Evolutionary conservation across 495 filamentous ascomycete genomes (phyloP).

Genomic region (Cercophora scortea): DNA sequence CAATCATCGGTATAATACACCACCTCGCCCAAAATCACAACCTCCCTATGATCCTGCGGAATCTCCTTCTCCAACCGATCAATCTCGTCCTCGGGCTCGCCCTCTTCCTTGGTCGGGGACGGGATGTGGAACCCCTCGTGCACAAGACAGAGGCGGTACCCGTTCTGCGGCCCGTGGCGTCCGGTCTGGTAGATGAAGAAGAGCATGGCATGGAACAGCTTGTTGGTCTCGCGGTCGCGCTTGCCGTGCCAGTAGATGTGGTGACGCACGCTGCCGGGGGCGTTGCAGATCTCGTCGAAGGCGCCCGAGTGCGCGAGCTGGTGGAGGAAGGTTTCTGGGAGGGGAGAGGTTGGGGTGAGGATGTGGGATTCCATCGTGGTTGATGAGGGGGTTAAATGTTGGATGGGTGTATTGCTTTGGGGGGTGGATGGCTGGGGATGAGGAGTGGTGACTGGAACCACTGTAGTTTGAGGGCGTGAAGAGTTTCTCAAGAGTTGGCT

Average conservation of each 20-base stretch:
- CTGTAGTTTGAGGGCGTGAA: too few relatives aligned
- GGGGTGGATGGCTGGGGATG: too few relatives aligned
- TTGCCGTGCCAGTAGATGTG: background rate
- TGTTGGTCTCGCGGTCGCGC: background rate
- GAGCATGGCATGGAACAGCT: background rate
- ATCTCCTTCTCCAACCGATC: background rate
- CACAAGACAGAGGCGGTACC: background rate
- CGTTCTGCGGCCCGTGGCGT: constrained; percentile 1
- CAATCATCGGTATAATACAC: background rate
- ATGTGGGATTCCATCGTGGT: background rate
- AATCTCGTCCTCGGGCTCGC: background rate
- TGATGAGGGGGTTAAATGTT: background rate
- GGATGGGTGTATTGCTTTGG: too few relatives aligned
- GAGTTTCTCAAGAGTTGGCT: too few relatives aligned
- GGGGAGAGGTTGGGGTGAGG: background rate
- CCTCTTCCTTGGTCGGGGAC: background rate
- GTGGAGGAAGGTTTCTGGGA: background rate
- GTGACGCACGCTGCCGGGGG: background rate
- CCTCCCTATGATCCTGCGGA: background rate
- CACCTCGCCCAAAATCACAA: background rate
- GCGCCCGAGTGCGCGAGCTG: background rate
- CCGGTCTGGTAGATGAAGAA: constrained; percentile 2
- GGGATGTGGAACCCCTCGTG: background rate
- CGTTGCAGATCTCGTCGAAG: background rate
- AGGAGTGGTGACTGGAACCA: too few relatives aligned